Conservation (phyloP, 2,329 filamentous ascomycete species). For the Colletotrichum neosansevieriae region DNA sequence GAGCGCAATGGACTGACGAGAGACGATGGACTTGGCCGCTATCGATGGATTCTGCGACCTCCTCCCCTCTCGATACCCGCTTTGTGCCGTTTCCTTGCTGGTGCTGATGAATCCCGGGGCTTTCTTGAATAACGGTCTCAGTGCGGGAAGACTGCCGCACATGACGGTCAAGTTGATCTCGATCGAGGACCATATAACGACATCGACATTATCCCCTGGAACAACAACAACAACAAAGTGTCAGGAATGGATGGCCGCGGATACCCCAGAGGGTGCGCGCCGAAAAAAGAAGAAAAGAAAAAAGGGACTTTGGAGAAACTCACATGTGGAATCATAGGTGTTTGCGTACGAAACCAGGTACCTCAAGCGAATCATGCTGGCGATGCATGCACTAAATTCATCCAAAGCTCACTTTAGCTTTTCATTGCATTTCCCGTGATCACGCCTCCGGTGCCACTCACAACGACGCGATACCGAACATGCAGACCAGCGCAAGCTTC, state of each 20-base stretch:
- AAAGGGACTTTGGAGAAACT: background rate
- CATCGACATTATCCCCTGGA: constrained; percentile 45
- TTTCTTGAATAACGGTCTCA: constrained; percentile 50
- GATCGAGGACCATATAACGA: constrained; percentile 49
- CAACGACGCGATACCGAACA: constrained; percentile 41
- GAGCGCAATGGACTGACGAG: background rate
- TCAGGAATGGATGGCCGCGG: no score
- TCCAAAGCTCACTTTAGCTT: no score
- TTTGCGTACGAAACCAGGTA: constrained; percentile 37
- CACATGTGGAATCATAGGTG: constrained; percentile 31
- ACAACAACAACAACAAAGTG: no score
- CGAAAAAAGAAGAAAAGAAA: no score
- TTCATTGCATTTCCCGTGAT: no score
- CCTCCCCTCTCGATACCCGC: background rate
- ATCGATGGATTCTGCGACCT: background rate
- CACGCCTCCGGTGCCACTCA: no score
- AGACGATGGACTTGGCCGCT: background rate
- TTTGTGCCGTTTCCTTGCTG: background rate
- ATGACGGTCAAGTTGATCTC: constrained; percentile 53
- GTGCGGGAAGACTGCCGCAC: constrained; percentile 56
- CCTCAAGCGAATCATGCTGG: constrained; percentile 40
- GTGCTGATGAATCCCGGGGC: background rate
- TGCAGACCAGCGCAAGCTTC: constrained; percentile 27
- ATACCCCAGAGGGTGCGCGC: no score
- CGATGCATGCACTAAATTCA: constrained; percentile 38